These are phyloP conservation scores for Wickerhamiella musiphila DNA, from an alignment of 805 yeast species.

Conservation along the genomic window DNA sequence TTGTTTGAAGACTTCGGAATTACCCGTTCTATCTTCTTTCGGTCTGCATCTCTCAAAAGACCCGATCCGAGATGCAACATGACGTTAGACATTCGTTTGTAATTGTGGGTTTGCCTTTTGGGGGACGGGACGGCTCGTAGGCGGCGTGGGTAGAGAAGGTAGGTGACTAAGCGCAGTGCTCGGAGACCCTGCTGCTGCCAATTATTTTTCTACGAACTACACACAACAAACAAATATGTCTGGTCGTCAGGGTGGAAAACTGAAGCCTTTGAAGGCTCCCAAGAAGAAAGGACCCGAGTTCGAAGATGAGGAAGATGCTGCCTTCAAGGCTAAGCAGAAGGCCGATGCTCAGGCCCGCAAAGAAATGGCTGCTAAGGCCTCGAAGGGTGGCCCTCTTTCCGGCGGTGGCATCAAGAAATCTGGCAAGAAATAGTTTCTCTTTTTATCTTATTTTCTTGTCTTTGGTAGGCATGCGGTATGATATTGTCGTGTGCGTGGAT, in stretches of 20 bases:
- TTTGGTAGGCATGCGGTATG: background rate
- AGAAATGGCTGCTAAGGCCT: conserved; percentile 72
- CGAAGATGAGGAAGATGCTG: conserved; percentile 70
- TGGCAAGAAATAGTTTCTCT: conserved; percentile 11
- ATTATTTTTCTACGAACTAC: no score
- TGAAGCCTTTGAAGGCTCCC: conserved; percentile 72
- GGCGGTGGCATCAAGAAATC: conserved; percentile 93
- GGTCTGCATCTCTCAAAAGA: conserved; percentile 35
- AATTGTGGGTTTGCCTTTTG: no score
- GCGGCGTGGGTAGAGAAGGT: no score
- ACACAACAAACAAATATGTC: conserved; percentile 56
- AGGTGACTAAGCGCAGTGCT: no score
- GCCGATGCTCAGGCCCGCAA: conserved; percentile 89
- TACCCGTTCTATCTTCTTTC: conserved; percentile 75
- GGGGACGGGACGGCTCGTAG: no score
- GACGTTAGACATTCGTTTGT: no score
- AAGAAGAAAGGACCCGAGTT: conserved; percentile 61
- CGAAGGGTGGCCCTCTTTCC: conserved; percentile 77
- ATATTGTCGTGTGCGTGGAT: no score
- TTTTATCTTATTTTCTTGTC: background rate
- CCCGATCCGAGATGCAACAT: no score
- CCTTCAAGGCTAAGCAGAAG: conserved; percentile 84
- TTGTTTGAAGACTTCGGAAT: conserved; percentile 80
- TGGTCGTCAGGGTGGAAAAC: conserved; percentile 94
- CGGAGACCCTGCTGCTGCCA: no score